Evolutionary conservation across 129 eudicot genomes (phyloP), one percentile per base, ranked within the genome.

Genomic region (Solidago caesia): DNA sequence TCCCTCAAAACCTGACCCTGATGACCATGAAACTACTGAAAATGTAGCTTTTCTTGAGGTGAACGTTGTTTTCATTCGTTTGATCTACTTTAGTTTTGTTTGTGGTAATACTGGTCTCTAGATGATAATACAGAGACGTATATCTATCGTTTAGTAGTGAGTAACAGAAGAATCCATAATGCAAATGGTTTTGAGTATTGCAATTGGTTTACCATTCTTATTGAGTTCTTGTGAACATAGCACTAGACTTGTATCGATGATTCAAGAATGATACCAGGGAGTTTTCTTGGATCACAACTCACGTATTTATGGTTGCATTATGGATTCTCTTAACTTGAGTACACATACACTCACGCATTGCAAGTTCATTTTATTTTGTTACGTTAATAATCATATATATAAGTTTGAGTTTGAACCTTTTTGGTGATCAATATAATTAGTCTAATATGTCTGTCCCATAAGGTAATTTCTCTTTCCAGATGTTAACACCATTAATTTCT

Each of bases 1-100:
- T 60, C 84, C 85, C 5, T 87, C 86, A 48, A 89, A 87, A 82
- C 86, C 89, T 5, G 92, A 87, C 9, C 88, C 87, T 29, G 87
- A 85, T 76, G 87, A 76, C 5, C 83, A 81, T 7, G 74, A 72
- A 55, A 62, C 67, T 39, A 53, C 56, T 51, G 51, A 64, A 65
- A 78, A 70, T 76, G 53, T 64, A 33, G 41, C 67, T 46, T 69
- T 70, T 29, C 80, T 82, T 48, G 80, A 87, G 84, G 89, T 87
- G 58, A 68, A 72, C 43, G 5, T 39, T 59, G 10, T 26, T 49
- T 13, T 61, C 62, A 0, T 74, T 10, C 44, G 11, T 61, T 61
- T 10, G 59, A 21, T 53, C 16, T 53, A 53, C 59, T 53, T 53
- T 5, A 13, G 16, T 12, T 53, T 12, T 53, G 8, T 12, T 62